Evolutionary conservation across 2,329 filamentous ascomycete genomes (phyloP), one percentile per base, ranked within the genome.

Genomic region (Orbilia oligospora): DNA sequence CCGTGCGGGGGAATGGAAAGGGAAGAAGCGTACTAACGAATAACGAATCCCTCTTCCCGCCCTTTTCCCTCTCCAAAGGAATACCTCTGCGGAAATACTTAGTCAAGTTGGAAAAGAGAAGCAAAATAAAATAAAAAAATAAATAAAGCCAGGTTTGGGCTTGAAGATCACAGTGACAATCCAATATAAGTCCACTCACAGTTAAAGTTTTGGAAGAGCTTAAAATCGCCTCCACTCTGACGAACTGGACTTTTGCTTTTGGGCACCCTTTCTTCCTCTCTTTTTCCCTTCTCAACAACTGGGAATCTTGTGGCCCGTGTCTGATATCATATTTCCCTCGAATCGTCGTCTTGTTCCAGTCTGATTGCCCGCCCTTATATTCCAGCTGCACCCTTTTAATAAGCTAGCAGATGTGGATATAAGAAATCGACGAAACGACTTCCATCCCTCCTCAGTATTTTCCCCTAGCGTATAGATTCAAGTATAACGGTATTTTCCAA

Each of bases 261-360:
- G 56, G 61, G 38, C 46, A 38, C 65, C 72, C 55, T 70, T 51
- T 12, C 4, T 48, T 20, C 33, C 18, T n/a, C n/a, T n/a, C n/a
- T 16, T 51, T 63, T 49, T 44, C 44, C 20, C 33, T 44, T 58
- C 51, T 56, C 27, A 30, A 44, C 46, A 58, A 48, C 49, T 48
- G 33, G 27, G 48, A 58, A 61, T 22, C 61, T 56, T 69, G 22
- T 55, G 63, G 64, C 75, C 75, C 67, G 75, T 78, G 73, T 78
- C 73, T 78, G 75, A 78, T 78, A 78, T 78, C 75, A 78, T 78
- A 78, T 78, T 67, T 44, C 75, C 53, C 75, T 78, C 61, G 22
- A 36, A 67, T 67, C 61, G 49, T 58, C 38, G 55, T 72, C 46
- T 16, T 36, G n/a, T 53, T 44, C 44, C n/a, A 51, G 41, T 10